Evolutionary conservation across 345 rosid genomes (phyloP).

Genomic region (Linum usitatissimum): DNA sequence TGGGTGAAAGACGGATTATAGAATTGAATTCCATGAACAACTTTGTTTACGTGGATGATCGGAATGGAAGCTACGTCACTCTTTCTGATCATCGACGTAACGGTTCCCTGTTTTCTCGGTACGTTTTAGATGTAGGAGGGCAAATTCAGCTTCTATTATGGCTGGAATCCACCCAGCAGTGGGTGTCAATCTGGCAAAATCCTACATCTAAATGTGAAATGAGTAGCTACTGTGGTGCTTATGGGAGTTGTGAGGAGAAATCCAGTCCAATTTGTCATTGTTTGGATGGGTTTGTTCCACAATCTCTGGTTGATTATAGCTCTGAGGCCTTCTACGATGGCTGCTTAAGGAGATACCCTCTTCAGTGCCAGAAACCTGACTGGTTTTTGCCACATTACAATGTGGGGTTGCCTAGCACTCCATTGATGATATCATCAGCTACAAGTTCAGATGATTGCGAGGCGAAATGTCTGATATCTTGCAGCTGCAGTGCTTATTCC

Average conservation of each 20-base stretch:
- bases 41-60: constrained; percentile 33
- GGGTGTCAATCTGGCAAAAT: constrained; percentile 61
- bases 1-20: constrained; percentile 67
- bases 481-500: not conserved
- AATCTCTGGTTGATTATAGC: constrained; percentile 32
- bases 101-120: constrained; percentile 22
- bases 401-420: not conserved
- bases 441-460: not conserved
- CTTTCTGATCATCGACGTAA: constrained; percentile 24
- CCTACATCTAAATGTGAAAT: constrained; percentile 61
- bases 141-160: constrained; percentile 44
- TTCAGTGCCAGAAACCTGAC: constrained; percentile 35
- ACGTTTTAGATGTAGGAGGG: constrained; percentile 48
- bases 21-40: constrained; percentile 34
- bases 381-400: constrained; percentile 15
- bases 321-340: constrained; percentile 48
- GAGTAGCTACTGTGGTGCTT: constrained; percentile 56
- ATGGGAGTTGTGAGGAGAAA: constrained; percentile 39
- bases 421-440: not conserved
- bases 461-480: not conserved
- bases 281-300: constrained; percentile 34
- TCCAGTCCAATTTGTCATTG: constrained; percentile 41
- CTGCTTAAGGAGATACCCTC: constrained; percentile 33
- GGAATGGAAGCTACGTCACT: constrained; percentile 48
- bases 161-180: constrained; percentile 18